These are phyloP conservation scores for Malus fusca DNA, from an alignment of 306 rosid genomes.

Conservation along the genomic window DNA sequence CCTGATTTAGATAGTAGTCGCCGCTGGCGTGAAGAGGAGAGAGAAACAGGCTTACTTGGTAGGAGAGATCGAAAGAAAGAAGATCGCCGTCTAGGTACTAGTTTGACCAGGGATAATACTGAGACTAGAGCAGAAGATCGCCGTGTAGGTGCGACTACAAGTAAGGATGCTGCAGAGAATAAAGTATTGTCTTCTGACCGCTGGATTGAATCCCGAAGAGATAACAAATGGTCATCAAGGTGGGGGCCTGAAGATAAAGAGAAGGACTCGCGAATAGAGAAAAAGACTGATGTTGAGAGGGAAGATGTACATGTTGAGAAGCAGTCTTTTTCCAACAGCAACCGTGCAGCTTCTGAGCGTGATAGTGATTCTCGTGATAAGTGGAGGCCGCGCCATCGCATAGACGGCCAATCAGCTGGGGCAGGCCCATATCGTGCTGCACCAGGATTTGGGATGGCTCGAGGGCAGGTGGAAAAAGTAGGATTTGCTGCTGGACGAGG, in stretches of 20 bases:
- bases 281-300: slow-evolving; percentile 46
- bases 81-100: slow-evolving; percentile 49
- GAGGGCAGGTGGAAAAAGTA: slow-evolving; percentile 48
- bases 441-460: slow-evolving; percentile 69
- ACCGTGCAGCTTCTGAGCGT: slow-evolving; percentile 46
- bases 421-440: slow-evolving; percentile 62
- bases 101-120: slow-evolving; percentile 28
- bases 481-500: slow-evolving; percentile 65
- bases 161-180: slow-evolving; percentile 32
- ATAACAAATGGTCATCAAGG: slow-evolving; percentile 76
- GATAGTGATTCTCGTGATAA: slow-evolving; percentile 67
- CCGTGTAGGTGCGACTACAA: slow-evolving; percentile 39
- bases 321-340: slow-evolving; percentile 39
- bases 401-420: slow-evolving; percentile 55
- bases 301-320: slow-evolving; percentile 45
- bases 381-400: slow-evolving; percentile 77
- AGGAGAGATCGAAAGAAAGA: slow-evolving; percentile 66
- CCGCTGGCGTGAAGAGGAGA: slow-evolving; percentile 85
- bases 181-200: slow-evolving; percentile 23
- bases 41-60: slow-evolving; percentile 65
- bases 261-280: slow-evolving; percentile 55
- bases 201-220: slow-evolving; percentile 53
- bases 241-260: slow-evolving; percentile 86
- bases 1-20: slow-evolving; percentile 50
- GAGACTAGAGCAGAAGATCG: slow-evolving; percentile 58